Evolutionary conservation across 495 filamentous ascomycete species (phyloP), one percentile per base, ranked within the genome.

Genomic region (Delitschia confertaspora): DNA sequence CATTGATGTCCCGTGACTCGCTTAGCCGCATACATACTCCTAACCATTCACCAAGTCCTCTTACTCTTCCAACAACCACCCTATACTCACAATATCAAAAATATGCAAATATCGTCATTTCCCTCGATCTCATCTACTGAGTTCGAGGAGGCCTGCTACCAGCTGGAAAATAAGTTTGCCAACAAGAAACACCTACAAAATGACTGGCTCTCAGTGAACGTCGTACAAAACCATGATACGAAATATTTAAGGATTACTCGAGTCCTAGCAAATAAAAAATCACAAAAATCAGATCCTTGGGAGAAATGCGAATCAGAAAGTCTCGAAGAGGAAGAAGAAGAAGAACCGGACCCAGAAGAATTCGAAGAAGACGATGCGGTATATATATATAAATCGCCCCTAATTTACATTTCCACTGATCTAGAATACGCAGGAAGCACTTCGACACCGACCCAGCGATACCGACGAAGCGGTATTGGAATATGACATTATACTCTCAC

Each of bases 401-500:
- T 16, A 2, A 14, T 39, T 7, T 17, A 42, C 7, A 14, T 42
- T 10, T 11, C 11, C 8, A 42, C 6, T 32, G 25, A 10, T n/a
- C 18, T 9, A 11, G 20, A 17, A 45, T 34, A 25, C 17, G 32
- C 23, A 54, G 45, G 51, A 54, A 38, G 38, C 40, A 23, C 27
- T 45, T 10, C 33, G 3, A 36, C 16, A 5, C 19, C 17, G 8
- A 2, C 8, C 22, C 8, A 0, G 11, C 13, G 1, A 11, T 6
- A 25, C 6, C 23, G 9, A 8, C 8, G 26, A 13, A 18, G 23
- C 29, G 16, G 21, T 19, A 13, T 22, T 55, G 6, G 34, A 47
- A 37, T 58, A 52, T 27, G 31, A 55, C 16, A 43, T 55, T 20
- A 17, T 51, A 17, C 40, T 51, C 29, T 58, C 55, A 3, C 46